Conservation (phyloP, 2,329 filamentous ascomycete genomes). For the Fusarium tjaetaba region DNA sequence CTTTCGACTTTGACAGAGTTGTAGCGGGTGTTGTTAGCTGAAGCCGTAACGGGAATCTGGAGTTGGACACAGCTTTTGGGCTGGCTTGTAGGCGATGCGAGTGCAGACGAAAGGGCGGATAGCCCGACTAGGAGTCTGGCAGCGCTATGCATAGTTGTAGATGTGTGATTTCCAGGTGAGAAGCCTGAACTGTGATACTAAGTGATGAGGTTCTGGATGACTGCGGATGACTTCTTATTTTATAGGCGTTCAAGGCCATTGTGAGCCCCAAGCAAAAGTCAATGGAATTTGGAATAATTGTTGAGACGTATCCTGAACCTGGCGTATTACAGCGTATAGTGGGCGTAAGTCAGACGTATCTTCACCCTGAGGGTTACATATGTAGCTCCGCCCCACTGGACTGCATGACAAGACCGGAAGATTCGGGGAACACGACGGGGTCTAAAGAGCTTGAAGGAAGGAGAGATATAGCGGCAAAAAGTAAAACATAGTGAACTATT, state of each 20-base stretch:
- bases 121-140: accelerated
- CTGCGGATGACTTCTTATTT: no score
- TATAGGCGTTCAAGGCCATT: accelerated
- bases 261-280: no score
- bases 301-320: accelerated
- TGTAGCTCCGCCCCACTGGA: neutral
- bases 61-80: neutral
- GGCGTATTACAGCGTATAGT: neutral
- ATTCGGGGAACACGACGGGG: accelerated
- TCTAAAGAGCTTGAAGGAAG: no score
- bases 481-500: accelerated
- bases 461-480: no score
- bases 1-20: neutral
- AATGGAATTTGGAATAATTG: neutral
- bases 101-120: accelerated
- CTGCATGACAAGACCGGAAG: neutral
- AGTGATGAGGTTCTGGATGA: no score
- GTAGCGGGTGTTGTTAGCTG: neutral
- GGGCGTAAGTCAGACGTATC: neutral
- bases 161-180: no score
- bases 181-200: no score
- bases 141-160: accelerated
- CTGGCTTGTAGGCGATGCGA: neutral
- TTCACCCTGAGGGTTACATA: neutral
- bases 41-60: neutral